A percentile compares a stretch with the other conserved stretches of the same genome.
Evolutionary conservation across 495 filamentous ascomycete genomes (phyloP).

Genomic region (Xylaria flabelliformis): DNA sequence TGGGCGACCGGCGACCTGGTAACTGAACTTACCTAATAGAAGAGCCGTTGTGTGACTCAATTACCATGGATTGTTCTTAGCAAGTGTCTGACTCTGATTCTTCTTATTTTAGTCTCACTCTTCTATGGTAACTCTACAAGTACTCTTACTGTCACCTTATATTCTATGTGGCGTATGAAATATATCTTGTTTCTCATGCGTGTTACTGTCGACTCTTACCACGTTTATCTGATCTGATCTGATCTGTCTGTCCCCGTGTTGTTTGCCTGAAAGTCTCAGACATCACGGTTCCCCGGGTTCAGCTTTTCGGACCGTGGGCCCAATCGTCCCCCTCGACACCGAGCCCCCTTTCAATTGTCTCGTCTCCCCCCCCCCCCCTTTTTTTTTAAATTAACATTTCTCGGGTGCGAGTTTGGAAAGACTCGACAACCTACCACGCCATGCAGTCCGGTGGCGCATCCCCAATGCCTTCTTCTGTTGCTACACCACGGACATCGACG

Average conservation of each 20-base stretch:
- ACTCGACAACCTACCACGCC: neutral
- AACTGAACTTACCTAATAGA: neutral
- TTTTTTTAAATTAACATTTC: slow-evolving; percentile 1
- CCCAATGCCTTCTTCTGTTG: slow-evolving; percentile 36
- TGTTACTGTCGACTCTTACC: slow-evolving; percentile 2
- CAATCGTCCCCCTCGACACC: slow-evolving; percentile 10
- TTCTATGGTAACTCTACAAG: neutral
- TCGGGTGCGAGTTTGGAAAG: slow-evolving; percentile 5
- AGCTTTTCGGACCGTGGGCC: slow-evolving; percentile 5
- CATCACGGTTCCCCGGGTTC: slow-evolving; percentile 12
- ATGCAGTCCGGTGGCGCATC: slow-evolving; percentile 54
- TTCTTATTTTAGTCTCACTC: neutral
- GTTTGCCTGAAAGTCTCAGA: slow-evolving; percentile 20
- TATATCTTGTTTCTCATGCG: slow-evolving; percentile 15
- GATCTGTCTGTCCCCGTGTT: slow-evolving; percentile 21
- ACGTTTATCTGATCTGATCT: slow-evolving; percentile 22
- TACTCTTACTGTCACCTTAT: neutral
- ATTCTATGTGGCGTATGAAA: neutral
- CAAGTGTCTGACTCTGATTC: neutral
- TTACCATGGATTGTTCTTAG: neutral
- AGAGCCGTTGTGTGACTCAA: slow-evolving; percentile 10
- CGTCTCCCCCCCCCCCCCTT: neutral
- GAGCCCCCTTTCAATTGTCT: neutral
- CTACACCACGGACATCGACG: slow-evolving; percentile 33
- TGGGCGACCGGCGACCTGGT: neutral